A percentile compares a stretch with the other conserved stretches of the same genome.
Conservation (phyloP, 2,329 filamentous ascomycete species). For the Clarireedia paspali region DNA sequence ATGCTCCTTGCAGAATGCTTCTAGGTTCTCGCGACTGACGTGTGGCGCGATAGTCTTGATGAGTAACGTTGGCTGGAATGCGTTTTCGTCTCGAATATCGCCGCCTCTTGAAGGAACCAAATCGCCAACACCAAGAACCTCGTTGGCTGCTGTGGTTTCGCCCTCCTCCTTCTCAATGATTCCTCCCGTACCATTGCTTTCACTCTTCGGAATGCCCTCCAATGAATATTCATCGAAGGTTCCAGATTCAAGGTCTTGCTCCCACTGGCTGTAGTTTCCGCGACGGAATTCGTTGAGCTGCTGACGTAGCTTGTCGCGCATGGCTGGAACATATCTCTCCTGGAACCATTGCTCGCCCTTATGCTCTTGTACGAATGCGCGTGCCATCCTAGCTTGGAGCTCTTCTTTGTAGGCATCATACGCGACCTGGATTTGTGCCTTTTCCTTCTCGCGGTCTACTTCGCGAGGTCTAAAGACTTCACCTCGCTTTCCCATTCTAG, state of each 20-base stretch:
- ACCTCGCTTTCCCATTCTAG: slow-evolving; percentile 60
- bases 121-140: slow-evolving; percentile 88
- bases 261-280: slow-evolving; percentile 77
- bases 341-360: slow-evolving; percentile 98
- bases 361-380: slow-evolving; percentile 82
- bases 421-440: slow-evolving; percentile 65
- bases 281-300: slow-evolving; percentile 76
- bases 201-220: slow-evolving; percentile 88
- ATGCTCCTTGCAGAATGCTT: slow-evolving; percentile 90
- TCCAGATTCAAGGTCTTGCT: slow-evolving; percentile 75
- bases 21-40: slow-evolving; percentile 86
- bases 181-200: slow-evolving; percentile 79
- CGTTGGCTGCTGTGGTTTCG: slow-evolving; percentile 82
- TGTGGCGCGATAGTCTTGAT: slow-evolving; percentile 98
- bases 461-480: slow-evolving; percentile 58
- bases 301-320: slow-evolving; percentile 64
- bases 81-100: slow-evolving; percentile 81
- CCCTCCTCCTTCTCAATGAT: slow-evolving; percentile 92
- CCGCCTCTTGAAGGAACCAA: slow-evolving; percentile 75
- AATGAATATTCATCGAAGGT: slow-evolving; percentile 91
- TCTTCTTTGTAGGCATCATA: slow-evolving; percentile 64
- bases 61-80: slow-evolving; percentile 82
- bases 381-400: slow-evolving; percentile 70
- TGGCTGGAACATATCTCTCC: slow-evolving; percentile 83
- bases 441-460: slow-evolving; percentile 73